Evolutionary conservation across 345 rosid species (phyloP).

Genomic region (Orychophragmus violaceus): DNA sequence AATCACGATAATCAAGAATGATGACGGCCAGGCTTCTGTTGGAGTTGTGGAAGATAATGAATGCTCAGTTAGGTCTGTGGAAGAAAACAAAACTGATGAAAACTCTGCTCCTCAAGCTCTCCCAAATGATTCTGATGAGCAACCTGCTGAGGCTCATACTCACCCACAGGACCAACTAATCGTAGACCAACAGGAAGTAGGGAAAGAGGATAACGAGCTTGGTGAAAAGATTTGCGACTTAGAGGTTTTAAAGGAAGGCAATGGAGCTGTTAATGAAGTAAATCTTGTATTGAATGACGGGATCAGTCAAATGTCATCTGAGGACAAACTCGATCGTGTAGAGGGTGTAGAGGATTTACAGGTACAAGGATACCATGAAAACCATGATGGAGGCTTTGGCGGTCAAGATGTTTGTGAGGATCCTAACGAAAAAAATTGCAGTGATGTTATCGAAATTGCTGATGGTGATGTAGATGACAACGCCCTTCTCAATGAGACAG

Average conservation of each 20-base stretch:
- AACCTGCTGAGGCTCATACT: conserved; percentile 14
- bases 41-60: conserved; percentile 36
- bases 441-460: conserved; percentile 31
- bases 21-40: conserved; percentile 34
- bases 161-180: conserved; percentile 6
- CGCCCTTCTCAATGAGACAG: conserved; percentile 29
- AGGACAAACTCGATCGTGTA: conserved; percentile 24
- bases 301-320: conserved; percentile 21
- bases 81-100: conserved; percentile 38
- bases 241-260: conserved; percentile 39
- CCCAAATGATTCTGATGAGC: conserved; percentile 15
- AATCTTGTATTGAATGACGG: conserved; percentile 27
- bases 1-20: conserved; percentile 44
- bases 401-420: conserved; percentile 32
- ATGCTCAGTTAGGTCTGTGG: conserved; percentile 32
- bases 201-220: conserved; percentile 34
- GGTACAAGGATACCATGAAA: conserved; percentile 25
- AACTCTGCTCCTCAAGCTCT: conserved; percentile 14
- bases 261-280: conserved; percentile 38
- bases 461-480: conserved; percentile 25
- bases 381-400: conserved; percentile 18
- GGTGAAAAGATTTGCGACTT: conserved; percentile 36
- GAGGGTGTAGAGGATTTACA: conserved; percentile 28
- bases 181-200: conserved; percentile 11
- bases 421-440: conserved; percentile 15